Conservation (phyloP, 352 stramenopile genomes). For the Pythium coloratum region DNA sequence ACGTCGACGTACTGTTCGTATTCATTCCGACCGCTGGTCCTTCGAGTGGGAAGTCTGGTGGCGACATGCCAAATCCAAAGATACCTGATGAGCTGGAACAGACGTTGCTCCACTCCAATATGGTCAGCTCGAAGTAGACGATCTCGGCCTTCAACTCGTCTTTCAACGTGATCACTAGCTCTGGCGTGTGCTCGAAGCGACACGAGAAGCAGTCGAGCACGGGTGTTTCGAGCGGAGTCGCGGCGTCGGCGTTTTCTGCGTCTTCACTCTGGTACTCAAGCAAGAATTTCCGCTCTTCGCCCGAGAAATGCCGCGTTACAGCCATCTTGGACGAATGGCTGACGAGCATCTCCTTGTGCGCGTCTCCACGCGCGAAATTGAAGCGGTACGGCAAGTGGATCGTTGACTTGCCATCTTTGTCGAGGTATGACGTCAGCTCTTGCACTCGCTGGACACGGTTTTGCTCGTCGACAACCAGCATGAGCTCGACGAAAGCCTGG, state of each 20-base stretch:
- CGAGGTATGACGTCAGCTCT: slow-evolving; percentile 54
- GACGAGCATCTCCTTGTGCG: slow-evolving; percentile 73
- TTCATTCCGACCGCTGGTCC: slow-evolving; percentile 54
- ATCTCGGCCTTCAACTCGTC: slow-evolving; percentile 72
- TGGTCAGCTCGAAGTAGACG: slow-evolving; percentile 80
- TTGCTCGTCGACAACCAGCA: slow-evolving; percentile 82
- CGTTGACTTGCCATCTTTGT: slow-evolving; percentile 44
- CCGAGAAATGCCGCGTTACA: slow-evolving; percentile 68
- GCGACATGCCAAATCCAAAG: slow-evolving; percentile 66
- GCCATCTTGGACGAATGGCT: slow-evolving; percentile 81
- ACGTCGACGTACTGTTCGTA: slow-evolving; percentile 43
- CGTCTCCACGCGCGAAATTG: slow-evolving; percentile 55
- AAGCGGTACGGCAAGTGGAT: slow-evolving; percentile 77
- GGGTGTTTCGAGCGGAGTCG: slow-evolving; percentile 10
- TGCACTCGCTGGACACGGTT: slow-evolving; percentile 47
- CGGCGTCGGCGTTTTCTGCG: slow-evolving; percentile 14
- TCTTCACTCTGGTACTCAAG: slow-evolving; percentile 65
- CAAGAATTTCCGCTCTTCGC: slow-evolving; percentile 77
- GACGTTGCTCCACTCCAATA: slow-evolving; percentile 58
- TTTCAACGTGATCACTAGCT: slow-evolving; percentile 69
- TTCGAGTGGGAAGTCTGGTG: slow-evolving; percentile 68
- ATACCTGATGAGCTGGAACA: slow-evolving; percentile 17
- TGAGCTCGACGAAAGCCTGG: slow-evolving; percentile 81
- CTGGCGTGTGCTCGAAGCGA: slow-evolving; percentile 78
- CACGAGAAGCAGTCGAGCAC: slow-evolving; percentile 46